A percentile compares a stretch with the other conserved stretches of the same genome.
phyloP scores from a whole-genome alignment of 2,329 filamentous ascomycete species.

The Pestalotiopsis sp. region DNA sequence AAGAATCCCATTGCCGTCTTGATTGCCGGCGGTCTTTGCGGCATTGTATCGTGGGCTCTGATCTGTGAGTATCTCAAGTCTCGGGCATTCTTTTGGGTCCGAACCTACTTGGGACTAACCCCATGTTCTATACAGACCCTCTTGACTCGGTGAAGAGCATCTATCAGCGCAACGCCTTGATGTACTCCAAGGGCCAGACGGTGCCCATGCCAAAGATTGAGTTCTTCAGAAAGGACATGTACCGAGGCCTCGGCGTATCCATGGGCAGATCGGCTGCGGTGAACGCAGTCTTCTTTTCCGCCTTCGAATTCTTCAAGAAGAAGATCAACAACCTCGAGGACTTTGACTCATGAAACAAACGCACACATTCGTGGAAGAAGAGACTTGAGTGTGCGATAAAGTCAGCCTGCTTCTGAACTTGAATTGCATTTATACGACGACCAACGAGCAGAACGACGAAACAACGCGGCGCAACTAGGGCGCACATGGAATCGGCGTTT shows the following conservation, averaged over 20 bases:
- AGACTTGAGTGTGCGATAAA: neutral
- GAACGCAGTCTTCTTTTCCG: constrained; percentile 89
- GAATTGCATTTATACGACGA: neutral
- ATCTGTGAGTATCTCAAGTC: constrained; percentile 59
- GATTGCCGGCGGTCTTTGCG: constrained; percentile 78
- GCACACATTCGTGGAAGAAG: neutral
- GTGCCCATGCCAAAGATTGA: constrained; percentile 73
- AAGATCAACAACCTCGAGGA: constrained; percentile 60
- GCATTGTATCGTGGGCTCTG: constrained; percentile 80
- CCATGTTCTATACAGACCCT: constrained; percentile 47
- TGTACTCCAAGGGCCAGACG: constrained; percentile 66
- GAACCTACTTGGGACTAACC: neutral
- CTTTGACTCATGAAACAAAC: constrained; percentile 18
- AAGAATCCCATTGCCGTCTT: constrained; percentile 80
- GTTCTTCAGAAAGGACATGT: constrained; percentile 79
- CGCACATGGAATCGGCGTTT: constrained; percentile 18
- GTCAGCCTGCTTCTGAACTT: neutral
- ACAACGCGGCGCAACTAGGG: constrained; percentile 15
- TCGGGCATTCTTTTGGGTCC: neutral
- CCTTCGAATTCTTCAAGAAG: constrained; percentile 83
- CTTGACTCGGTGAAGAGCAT: constrained; percentile 85
- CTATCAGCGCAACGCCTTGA: constrained; percentile 80
- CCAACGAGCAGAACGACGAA: too few relatives aligned
- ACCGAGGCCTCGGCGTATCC: constrained; percentile 80
- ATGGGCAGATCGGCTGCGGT: constrained; percentile 82